Evolutionary conservation across 331 rosid species (phyloP), one percentile per base, ranked within the genome.

Genomic region (Pyracantha coccinea): DNA sequence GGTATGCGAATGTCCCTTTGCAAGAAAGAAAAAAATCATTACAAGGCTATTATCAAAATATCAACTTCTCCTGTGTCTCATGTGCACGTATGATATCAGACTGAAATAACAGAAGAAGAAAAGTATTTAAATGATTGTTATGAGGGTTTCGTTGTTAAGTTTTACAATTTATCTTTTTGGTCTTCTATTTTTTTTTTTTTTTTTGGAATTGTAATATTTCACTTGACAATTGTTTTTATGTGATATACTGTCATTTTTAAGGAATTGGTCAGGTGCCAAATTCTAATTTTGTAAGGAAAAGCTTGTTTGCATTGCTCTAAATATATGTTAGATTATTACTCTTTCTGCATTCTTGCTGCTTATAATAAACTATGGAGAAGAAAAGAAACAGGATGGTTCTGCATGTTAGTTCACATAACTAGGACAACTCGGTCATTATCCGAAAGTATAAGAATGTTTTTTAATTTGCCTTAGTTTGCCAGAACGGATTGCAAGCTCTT

Each of bases 401-500:
- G 75, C 75, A 54, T 53, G 12, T 82, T 63, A 52, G 55, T 41
- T 83, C 32, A 72, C 75, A 79, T 66, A 20, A 53, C 32, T 21
- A 71, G 55, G 35, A 68, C 69, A 86, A 57, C 71, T 66, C n/a
- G 67, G 61, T 80, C 75, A 32, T 57, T 41, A 67, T 74, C 57
- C 55, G 62, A 81, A 69, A 67, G 79, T 77, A 33, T 50, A 68
- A 72, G 64, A 79, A 75, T 55, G 66, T 72, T 72, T 28, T 67
- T 38, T 33, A 71, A 77, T 74, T 69, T 81, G 76, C 38, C 59
- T 78, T 76, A 72, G 64, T 84, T 85, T 61, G 19, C 45, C 84
- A 92, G 97, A 94, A 88, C 69, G 92, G 97, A 31, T 88, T 94
- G 82, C 88, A 87, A 90, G 81, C 84, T 69, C 97, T 92, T 70